Conservation (phyloP, 2,329 filamentous ascomycete species). For the Fusarium illudens region DNA sequence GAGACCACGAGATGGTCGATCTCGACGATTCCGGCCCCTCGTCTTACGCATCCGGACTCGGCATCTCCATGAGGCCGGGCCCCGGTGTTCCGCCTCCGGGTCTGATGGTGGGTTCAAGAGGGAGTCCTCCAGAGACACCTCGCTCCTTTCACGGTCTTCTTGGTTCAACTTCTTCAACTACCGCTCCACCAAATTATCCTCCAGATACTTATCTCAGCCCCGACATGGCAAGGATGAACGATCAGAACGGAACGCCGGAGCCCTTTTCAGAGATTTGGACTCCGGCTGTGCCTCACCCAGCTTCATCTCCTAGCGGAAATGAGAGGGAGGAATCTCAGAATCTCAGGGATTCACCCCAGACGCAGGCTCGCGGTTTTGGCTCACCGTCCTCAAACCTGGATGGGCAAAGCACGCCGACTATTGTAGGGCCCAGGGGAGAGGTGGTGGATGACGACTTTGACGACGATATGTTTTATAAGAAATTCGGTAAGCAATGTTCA, state of each 20-base stretch:
- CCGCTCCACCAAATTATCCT: constrained; percentile 7
- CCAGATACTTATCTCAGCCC: constrained; percentile 24
- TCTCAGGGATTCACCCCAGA: constrained; percentile 10
- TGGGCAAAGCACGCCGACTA: constrained; percentile 6
- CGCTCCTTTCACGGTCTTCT: constrained; percentile 33
- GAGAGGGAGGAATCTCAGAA: not conserved
- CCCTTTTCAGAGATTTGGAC: constrained; percentile 36
- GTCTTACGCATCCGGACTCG: constrained; percentile 24
- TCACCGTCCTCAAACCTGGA: constrained; percentile 4
- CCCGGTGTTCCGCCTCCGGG: constrained; percentile 10
- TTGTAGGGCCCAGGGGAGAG: constrained; percentile 26
- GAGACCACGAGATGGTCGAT: constrained; percentile 32
- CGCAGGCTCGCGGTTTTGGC: not conserved
- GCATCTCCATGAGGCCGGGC: constrained; percentile 23
- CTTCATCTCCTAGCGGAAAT: not conserved
- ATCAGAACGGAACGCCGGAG: constrained; percentile 18
- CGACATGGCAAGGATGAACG: not conserved
- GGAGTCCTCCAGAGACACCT: constrained; percentile 35
- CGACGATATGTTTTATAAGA: constrained; percentile 45
- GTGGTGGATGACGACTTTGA: constrained; percentile 37
- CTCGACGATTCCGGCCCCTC: constrained; percentile 16
- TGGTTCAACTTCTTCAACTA: not conserved
- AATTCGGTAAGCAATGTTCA: constrained; percentile 41
- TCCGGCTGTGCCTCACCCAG: constrained; percentile 32
- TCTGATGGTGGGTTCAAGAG: too few species aligned